Evolutionary conservation across 495 filamentous ascomycete species (phyloP).

Genomic region (Baudoinia panamericana): DNA sequence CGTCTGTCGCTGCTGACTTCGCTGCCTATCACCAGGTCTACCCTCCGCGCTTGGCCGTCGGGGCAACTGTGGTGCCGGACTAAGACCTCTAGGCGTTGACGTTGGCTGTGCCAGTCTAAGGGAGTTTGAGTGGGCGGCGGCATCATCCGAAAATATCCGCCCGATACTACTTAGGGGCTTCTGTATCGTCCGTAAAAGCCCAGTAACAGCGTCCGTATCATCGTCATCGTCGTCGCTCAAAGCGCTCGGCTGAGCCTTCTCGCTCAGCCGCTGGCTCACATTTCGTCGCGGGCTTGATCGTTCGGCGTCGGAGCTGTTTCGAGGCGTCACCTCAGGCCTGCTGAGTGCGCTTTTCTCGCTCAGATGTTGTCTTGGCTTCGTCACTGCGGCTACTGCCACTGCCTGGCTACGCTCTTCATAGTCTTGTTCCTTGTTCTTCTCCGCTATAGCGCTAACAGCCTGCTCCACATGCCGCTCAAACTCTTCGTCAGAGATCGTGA

Average conservation of each 20-base stretch:
- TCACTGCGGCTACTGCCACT: constrained; percentile 5
- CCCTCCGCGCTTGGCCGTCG: constrained; percentile 31
- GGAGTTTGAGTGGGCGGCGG: constrained; percentile 19
- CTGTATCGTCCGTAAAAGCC: constrained; percentile 82
- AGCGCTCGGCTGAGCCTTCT: constrained; percentile 27
- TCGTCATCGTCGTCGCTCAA: constrained; percentile 43
- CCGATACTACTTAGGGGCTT: constrained; percentile 85
- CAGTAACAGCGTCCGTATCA: constrained; percentile 68
- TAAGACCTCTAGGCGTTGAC: constrained; percentile 41
- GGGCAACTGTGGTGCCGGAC: constrained; percentile 38
- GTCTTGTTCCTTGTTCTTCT: constrained; percentile 53
- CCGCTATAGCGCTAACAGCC: constrained; percentile 89
- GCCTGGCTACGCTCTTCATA: constrained; percentile 13
- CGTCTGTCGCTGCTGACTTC: constrained; percentile 43
- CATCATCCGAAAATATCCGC: constrained; percentile 89
- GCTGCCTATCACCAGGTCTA: constrained; percentile 20
- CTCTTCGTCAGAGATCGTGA: constrained; percentile 88
- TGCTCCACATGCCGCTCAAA: constrained; percentile 93
- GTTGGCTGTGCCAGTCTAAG: constrained; percentile 42
- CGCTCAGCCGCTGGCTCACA: constrained; percentile 25
- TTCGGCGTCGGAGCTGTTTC: constrained; percentile 45
- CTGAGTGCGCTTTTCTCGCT: constrained; percentile 51
- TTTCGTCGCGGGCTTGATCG: constrained; percentile 36
- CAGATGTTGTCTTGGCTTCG: constrained; percentile 24
- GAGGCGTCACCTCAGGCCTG: constrained; percentile 40